Evolutionary conservation across 2,329 filamentous ascomycete genomes (phyloP), one percentile per base, ranked within the genome.

Genomic region (Neurospora sp.): DNA sequence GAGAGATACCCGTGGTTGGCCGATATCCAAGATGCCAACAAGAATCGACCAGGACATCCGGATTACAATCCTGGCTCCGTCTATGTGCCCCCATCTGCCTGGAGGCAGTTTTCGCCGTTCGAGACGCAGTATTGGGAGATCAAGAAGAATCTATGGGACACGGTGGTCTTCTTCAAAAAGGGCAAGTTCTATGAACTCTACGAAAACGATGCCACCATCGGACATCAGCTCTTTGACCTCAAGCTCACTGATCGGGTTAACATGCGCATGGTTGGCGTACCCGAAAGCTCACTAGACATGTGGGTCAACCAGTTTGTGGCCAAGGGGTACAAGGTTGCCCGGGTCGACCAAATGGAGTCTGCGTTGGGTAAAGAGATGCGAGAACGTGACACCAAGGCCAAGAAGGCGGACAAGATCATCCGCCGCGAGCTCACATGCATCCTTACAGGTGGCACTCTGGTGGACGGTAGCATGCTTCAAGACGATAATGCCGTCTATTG

Each of bases 101-200:
- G 90, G 89, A 82, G 82, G 38, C 90, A 91, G 36, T 97, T 99
- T 78, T 96, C 94, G 0, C 88, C 95, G 0, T 99, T 99, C 74
- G 96, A 99, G 81, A 96, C 93, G 79, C 96, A 99, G 78, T 99
- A 99, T 79, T 99, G 96, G 96, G 93, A 97, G 77, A 98, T 99
- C 80, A 99, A 99, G 82, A 92, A 94, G 79, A 97, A 97, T 75
- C 92, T 96, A 74, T 98, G 92, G 92, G 93, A 97, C 74, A 97
- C 94, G 0, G 91, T 99, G 66, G 95, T 99, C 17, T 99, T 99
- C 81, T 99, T 99, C 89, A 99, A 98, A 81, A 99, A 99, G 84
- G 96, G 96, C 77, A 99, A 99, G 77, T 99, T 99, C 80, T 99
- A 97, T 78, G 96, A 99, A 79, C 85, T 99, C 0, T 99, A 98